Base-by-base conservation (phyloP, 2,329 filamentous ascomycete species). In the Aureobasidium sp. region DNA sequence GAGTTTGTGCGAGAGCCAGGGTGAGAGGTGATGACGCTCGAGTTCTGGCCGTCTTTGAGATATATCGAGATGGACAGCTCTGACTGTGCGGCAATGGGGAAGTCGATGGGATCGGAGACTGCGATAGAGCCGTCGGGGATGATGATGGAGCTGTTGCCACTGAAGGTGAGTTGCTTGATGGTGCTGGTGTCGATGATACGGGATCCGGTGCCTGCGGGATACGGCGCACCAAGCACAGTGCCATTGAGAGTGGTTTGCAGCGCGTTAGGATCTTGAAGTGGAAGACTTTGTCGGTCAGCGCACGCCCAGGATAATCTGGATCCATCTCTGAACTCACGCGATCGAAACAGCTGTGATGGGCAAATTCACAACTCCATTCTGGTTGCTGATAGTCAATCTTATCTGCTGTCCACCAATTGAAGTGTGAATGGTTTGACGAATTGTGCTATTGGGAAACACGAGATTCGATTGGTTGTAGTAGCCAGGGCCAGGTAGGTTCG, bases 1-100 rank as follows among this genome's bases (percentile, higher is more conserved):
- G 80, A 82, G 0, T 81, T 85, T 0, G 85, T 86, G 7, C 85
- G 78, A 66, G 82, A 85, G 5, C 85, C 85, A 0, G 86, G 85
- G 63, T 89, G 86, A 0, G 79, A 80, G 0, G 85, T 88, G 60
- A 89, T 84, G 31, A 73, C 76, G 61, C 77, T 81, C 0, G 80
- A 79, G 1, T 74, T 70, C 68, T 88, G 85, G 0, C 85, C 86
- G 1, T 73, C 64, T 31, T 78, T 75, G 1, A 83, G 76, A 68
- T 86, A 88, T 15, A 87, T 73, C 11, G 78, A 83, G 2, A 88
- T 75, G 2, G 81, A 81, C 45, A 88, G 68, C 66, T 82, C 81
- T 0, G 79, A 76, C 58, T 81, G 77, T 0, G 80, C 70, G 14
- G 75, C 71, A 56, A 85, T 72, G 2, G 75, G 70, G 65, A 86